Evolutionary conservation across 805 yeast genomes (phyloP), one percentile per base, ranked within the genome.

Genomic region (Komagataella phaffii): DNA sequence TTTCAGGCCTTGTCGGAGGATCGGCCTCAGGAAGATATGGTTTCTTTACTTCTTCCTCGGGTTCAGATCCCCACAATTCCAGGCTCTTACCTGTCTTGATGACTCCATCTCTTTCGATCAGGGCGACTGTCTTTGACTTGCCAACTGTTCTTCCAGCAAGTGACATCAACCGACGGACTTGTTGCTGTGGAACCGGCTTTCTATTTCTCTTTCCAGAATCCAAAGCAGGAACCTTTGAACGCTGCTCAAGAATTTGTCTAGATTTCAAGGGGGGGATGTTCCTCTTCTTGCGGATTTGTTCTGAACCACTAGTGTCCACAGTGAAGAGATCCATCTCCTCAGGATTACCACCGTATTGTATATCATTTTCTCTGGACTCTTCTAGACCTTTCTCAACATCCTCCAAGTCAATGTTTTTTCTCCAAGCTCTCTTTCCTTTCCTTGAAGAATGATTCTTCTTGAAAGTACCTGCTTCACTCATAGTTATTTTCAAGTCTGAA

Each of bases 381-480:
- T 83, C 91, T 45, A 91, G 69, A 10, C 84, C 85, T 36, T 68
- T 65, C 61, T 85, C 88, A 49, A 93, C 72, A 56, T 88, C 96
- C 21, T 79, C 81, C 17, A 93, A 70, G 64, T 93, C 96, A 53
- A 93, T 85, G 66, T 93, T 88, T 67, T 88, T 88, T 64, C 96
- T 80, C 95, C 97, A 88, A 4, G 96, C 81, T 64, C 77, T 83
- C 75, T 87, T 91, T 47, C 96, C 96, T 71, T 93, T 93, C 61
- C 98, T 77, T 6, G 96, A 88, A 3, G 85, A 62, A 67, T 90
- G 96, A 47, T 70, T 70, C 58, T 73, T 75, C 58, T 76, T 81
- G 19, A 30, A 30, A 8, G 40, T 30, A 5, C 14, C 40, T 30
- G 14, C 40, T 30, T 30, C 40, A 30, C 40, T 30, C 40, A 30